Conservation (phyloP, 345 rosid species). For the Cardiospermum halicacabum region DNA sequence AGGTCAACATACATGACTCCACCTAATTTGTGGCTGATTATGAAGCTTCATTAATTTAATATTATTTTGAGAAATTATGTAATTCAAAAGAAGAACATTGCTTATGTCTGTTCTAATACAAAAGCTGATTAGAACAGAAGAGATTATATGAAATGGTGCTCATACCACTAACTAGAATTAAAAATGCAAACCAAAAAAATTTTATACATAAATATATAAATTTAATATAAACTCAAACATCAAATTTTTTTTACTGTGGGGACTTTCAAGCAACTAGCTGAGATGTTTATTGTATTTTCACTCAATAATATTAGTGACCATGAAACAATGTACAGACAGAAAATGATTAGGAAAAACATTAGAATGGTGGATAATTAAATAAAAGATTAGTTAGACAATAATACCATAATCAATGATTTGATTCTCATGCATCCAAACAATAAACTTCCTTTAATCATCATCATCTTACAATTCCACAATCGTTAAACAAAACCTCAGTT, state of each 20-base stretch:
- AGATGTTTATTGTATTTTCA: neutral
- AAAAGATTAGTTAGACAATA: neutral
- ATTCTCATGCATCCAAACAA: slow-evolving; percentile 4
- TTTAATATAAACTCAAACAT: neutral
- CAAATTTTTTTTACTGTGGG: neutral
- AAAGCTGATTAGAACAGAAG: too few relatives aligned
- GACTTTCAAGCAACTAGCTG: neutral
- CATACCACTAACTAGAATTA: too few relatives aligned
- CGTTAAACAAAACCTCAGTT: neutral
- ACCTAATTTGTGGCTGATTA: slow-evolving; percentile 1
- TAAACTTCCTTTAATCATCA: neutral
- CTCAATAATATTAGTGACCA: too few relatives aligned
- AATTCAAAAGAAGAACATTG: neutral
- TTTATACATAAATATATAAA: neutral
- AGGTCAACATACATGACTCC: slow-evolving; percentile 17
- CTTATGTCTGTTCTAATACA: neutral
- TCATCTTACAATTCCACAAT: neutral
- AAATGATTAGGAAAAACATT: neutral
- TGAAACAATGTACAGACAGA: neutral
- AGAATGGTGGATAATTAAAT: neutral
- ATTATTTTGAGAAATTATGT: neutral
- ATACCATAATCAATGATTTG: neutral
- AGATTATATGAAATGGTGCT: too few relatives aligned
- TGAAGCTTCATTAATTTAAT: neutral
- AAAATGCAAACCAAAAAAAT: too few relatives aligned